Base-by-base conservation (phyloP, 83 land plant genomes). In the Picea engelmannii region DNA sequence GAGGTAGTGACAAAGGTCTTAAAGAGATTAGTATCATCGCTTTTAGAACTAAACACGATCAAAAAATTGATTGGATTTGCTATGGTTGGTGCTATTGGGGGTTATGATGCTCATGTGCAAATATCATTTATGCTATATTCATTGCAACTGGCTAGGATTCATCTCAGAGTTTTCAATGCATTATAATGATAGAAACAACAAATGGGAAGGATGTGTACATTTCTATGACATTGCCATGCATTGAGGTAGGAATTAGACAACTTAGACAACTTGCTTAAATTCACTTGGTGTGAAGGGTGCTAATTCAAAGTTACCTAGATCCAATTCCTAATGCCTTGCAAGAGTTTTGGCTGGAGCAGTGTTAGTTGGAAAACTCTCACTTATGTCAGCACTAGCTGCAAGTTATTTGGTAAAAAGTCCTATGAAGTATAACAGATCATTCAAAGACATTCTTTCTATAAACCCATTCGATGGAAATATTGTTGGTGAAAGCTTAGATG, bases 71-170 rank as follows among this genome's bases (percentile, higher is more conserved):
- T 90, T 42, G 98, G 98, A 3, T 96, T 95, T 58, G 97, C 98
- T 21, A 81, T 96, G 44, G 97, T 97, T 74, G 98, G 98, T 35
- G 88, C 98, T 40, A 67, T 94, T 15, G 98, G 98, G n/a, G 98
- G 98, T 11, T 96, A 85, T 79, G 94, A 96, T 78, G 98, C 98
- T 47, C 98, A 96, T 83, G 98, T 2, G 81, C 92, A 82, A 96
- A 96, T 82, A 89, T 96, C 35, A 94, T 96, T 0, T 89, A 97
- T 75, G 98, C 98, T 2, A 66, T 96, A 35, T 96, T 85, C 71
- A 89, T 96, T 35, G 98, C 97, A 64, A 96, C 98, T 25, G 97
- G 98, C 11, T 97, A 95, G 62, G 98, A 94, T 80, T 97, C 97
- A 4, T 97, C 98, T 4, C 98, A 96, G 86, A 96, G 98, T 76